Evolutionary conservation across 1,139 yeast species (phyloP).

Genomic region (Diutina mesorugosa): DNA sequence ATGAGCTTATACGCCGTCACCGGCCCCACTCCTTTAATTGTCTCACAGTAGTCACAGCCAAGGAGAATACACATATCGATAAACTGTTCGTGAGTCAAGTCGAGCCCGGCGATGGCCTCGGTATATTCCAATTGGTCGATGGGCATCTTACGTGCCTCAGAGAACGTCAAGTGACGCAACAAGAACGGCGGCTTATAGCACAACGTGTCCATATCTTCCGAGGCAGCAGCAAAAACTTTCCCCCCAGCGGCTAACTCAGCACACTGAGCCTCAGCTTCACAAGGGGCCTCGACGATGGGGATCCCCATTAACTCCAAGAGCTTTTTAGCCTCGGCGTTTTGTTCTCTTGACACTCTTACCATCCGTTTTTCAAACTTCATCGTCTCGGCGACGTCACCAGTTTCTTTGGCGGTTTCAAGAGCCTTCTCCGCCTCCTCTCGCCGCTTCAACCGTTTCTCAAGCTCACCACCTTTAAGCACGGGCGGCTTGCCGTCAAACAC

Average conservation of each 20-base stretch:
- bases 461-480: constrained; percentile 81
- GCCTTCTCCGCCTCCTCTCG: constrained; percentile 76
- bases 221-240: constrained; percentile 91
- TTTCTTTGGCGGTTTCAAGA: constrained; percentile 61
- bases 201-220: constrained; percentile 97
- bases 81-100: constrained; percentile 58
- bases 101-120: constrained; percentile 65
- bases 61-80: constrained; percentile 83
- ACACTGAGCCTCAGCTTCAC: constrained; percentile 98
- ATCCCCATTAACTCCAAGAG: constrained; percentile 83
- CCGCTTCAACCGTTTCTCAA: constrained; percentile 70
- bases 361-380: constrained; percentile 74
- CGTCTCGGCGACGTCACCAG: constrained; percentile 68
- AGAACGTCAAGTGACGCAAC: constrained; percentile 79
- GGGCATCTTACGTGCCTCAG: constrained; percentile 89
- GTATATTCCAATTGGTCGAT: constrained; percentile 70
- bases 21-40: constrained; percentile 92
- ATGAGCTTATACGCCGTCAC: constrained; percentile 84
- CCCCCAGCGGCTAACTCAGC: constrained; percentile 85
- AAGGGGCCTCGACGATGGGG: constrained; percentile 87
- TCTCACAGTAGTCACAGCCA: constrained; percentile 96
- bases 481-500: constrained; percentile 97
- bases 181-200: constrained; percentile 81
- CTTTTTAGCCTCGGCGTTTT: constrained; percentile 85
- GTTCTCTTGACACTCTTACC: constrained; percentile 78